Conservation (phyloP, 1,284 basidiomycete species). For the Grifola frondosa region DNA sequence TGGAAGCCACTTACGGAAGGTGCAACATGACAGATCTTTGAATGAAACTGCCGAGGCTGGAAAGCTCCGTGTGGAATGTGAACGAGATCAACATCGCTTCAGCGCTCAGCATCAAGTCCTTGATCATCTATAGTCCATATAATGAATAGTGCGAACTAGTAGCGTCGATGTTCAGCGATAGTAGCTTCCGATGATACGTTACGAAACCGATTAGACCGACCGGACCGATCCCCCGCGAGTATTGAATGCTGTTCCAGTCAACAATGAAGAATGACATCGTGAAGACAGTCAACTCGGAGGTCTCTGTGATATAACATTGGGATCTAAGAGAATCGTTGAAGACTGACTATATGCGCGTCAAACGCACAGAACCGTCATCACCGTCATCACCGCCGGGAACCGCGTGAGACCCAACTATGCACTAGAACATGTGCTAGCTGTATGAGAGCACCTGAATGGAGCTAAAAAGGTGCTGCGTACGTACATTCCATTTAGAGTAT, state of each 20-base stretch:
- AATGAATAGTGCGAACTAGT: constrained; percentile 18
- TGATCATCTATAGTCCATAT: too few relatives aligned
- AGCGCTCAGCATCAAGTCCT: background rate
- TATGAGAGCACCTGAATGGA: too few relatives aligned
- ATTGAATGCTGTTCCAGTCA: constrained; percentile 34
- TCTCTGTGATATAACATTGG: constrained; percentile 22
- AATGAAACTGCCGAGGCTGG: constrained; percentile 29
- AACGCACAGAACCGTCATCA: constrained; percentile 26
- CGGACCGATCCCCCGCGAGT: constrained; percentile 30
- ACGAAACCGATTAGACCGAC: constrained; percentile 14
- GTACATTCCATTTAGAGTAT: constrained; percentile 18
- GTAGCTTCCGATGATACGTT: constrained; percentile 34
- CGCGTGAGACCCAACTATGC: constrained; percentile 7
- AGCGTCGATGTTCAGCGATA: constrained; percentile 26
- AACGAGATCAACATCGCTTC: constrained; percentile 30
- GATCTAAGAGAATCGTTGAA: constrained; percentile 11
- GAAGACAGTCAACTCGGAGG: constrained; percentile 31
- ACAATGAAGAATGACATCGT: constrained; percentile 30
- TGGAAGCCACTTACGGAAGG: constrained; percentile 11
- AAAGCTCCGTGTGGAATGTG: constrained; percentile 29
- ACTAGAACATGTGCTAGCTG: background rate
- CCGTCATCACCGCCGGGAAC: constrained; percentile 12
- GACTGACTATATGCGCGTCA: too few relatives aligned
- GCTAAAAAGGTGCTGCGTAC: background rate
- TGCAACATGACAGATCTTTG: constrained; percentile 17